Evolutionary conservation across 257 asterid genomes (phyloP).

Genomic region (Eustoma russellianum): DNA sequence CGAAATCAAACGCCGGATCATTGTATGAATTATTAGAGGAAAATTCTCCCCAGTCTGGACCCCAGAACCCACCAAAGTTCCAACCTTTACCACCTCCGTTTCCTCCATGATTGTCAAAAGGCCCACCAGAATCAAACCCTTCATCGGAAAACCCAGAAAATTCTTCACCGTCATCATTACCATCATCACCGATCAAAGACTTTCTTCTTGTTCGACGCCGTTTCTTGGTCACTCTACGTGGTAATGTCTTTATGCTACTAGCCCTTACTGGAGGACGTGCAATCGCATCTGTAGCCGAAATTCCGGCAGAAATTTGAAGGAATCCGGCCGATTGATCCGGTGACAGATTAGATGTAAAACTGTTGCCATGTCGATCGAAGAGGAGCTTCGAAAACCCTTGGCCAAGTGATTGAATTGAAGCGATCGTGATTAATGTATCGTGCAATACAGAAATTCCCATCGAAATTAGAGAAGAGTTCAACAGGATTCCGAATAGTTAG

Average conservation of each 20-base stretch:
- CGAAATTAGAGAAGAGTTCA: conserved; percentile 1
- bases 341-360: conserved; percentile 24
- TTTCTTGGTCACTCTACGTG: conserved; percentile 36
- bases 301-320: conserved; percentile 37
- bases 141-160: conserved; percentile 20
- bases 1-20: conserved; percentile 94
- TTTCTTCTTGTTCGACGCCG: conserved; percentile 47
- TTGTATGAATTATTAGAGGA: conserved; percentile 33
- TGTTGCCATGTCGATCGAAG: conserved; percentile 24
- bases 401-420: conserved; percentile 38
- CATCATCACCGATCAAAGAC: conserved; percentile 19
- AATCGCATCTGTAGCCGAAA: conserved; percentile 14
- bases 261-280: conserved; percentile 36
- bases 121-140: conserved; percentile 42
- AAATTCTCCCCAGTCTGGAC: conserved; percentile 55
- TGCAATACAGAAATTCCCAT: conserved; percentile 61
- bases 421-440: conserved; percentile 43
- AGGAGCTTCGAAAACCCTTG: conserved; percentile 27
- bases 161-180: conserved; percentile 27
- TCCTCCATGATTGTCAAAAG: conserved; percentile 38
- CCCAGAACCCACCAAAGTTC: conserved; percentile 62
- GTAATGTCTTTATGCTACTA: conserved; percentile 28
- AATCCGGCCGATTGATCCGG: conserved; percentile 19
- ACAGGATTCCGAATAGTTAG: neutral
- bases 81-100: conserved; percentile 44